These are phyloP conservation scores for Fraxinus angustifolia DNA, from an alignment of 305 asterid species.

Conservation along the genomic window DNA sequence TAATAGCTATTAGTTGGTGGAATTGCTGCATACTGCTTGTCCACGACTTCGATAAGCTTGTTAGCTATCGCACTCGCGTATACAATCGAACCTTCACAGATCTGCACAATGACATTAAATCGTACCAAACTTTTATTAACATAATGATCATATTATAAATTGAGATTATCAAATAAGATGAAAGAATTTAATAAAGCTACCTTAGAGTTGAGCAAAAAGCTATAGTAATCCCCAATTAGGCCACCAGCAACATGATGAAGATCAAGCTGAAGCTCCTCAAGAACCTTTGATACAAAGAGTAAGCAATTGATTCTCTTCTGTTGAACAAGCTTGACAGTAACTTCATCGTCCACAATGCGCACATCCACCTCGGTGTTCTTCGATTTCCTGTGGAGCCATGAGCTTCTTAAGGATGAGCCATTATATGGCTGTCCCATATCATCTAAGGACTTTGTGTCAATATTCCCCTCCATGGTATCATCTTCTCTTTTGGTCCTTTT, in stretches of 20 bases:
- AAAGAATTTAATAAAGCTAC: conserved; percentile 25
- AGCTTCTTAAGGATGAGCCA: conserved; percentile 56
- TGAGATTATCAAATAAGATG: not conserved
- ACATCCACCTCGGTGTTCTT: conserved; percentile 84
- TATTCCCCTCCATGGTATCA: conserved; percentile 28
- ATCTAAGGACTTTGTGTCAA: conserved; percentile 29
- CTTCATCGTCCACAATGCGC: conserved; percentile 75
- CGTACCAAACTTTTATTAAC: not conserved
- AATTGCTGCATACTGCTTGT: conserved; percentile 59
- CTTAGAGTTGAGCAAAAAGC: conserved; percentile 80
- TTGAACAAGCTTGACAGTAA: conserved; percentile 86
- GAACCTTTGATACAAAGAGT: conserved; percentile 64
- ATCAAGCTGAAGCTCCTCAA: conserved; percentile 82
- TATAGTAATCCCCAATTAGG: conserved; percentile 77
- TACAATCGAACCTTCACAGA: conserved; percentile 81
- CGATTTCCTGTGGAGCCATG: conserved; percentile 90
- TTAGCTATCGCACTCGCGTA: conserved; percentile 87
- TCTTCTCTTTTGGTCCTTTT: conserved; percentile 60
- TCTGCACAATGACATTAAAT: conserved; percentile 37
- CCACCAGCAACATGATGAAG: conserved; percentile 96
- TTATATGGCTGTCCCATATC: conserved; percentile 48
- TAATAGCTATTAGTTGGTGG: conserved; percentile 50
- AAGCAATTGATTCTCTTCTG: conserved; percentile 79
- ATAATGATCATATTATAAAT: not conserved
- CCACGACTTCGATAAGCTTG: conserved; percentile 81